phyloP scores from a whole-genome alignment of 1,284 basidiomycete genomes.

The Pterulicium gracile region DNA sequence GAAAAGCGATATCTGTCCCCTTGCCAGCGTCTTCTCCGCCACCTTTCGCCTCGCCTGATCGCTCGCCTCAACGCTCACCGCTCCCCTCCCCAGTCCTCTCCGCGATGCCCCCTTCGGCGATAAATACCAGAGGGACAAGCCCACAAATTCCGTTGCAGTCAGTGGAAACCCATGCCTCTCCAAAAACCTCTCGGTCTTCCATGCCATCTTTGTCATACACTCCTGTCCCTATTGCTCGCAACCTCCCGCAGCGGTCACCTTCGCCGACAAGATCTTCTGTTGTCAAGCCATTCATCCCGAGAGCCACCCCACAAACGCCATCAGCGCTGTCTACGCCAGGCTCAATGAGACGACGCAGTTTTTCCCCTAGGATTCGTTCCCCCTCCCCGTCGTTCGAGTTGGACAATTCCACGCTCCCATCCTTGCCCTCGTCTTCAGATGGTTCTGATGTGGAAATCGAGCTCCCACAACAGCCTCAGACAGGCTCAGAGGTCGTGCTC shows the following conservation, averaged over 20 bases:
- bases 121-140: not conserved
- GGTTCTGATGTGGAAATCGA: not conserved
- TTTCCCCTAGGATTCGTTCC: not conserved
- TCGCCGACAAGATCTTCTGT: too few species aligned
- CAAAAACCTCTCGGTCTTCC: not conserved
- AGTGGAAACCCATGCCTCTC: too few species aligned
- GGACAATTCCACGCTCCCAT: not conserved
- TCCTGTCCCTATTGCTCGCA: not conserved
- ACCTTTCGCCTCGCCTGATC: not conserved
- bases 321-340: not conserved
- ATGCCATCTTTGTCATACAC: not conserved
- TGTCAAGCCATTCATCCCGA: not conserved
- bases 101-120: not conserved
- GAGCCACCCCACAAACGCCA: not conserved
- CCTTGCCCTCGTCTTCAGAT: not conserved
- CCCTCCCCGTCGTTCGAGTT: conserved; percentile 1
- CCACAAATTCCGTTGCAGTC: too few species aligned
- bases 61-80: too few species aligned
- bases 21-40: conserved; percentile 1
- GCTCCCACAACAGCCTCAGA: too few species aligned
- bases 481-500: too few species aligned
- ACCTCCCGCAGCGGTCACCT: not conserved
- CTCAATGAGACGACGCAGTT: not conserved
- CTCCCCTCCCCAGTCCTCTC: not conserved
- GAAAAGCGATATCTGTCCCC: not conserved